Evolutionary conservation across 2,329 filamentous ascomycete species (phyloP), one percentile per base, ranked within the genome.

Genomic region (Colletotrichum melonis): DNA sequence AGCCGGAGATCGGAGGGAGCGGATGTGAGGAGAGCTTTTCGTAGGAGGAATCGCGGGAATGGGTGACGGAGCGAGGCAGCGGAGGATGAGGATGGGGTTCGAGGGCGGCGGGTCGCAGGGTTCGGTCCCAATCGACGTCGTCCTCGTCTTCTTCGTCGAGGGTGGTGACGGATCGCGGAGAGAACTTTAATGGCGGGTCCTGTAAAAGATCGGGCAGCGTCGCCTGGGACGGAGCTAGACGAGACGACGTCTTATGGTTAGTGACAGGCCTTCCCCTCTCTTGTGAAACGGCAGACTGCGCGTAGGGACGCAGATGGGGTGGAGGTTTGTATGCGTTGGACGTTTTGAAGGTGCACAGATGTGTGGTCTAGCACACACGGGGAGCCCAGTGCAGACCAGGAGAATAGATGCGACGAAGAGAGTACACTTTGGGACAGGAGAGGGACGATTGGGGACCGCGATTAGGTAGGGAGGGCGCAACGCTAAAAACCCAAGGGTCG

Each of bases 41-140:
- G 79, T 86, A 81, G 62, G 89, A 90, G n/a, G 88, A 89, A 72
- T 90, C 87, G 79, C 89, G 87, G 32, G 89, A 90, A 77, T 91
- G 89, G 69, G 85, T 79, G 73, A 84, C 81, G 68, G 84, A 82
- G 75, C 86, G 83, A 76, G 81, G 78, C 69, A 79, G 76, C 67
- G 81, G 70, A 16, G 78, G 74, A 12, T 73, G 67, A 9, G 78
- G 74, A 19, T 72, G 75, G 56, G 81, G 77, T 73, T 87, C 86
- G 76, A 85, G 79, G 71, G 82, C 80, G 71, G 81, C 77, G 64
- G 87, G 86, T 75, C 87, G 87, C 74, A 90, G 80, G 59, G 88
- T 89, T 76, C 82, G 83, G 76, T 89, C 85, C 87, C 88, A 88
- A 69, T 83, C 81, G 67, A 63, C 85, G 78, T 87, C 84, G 77